Base-by-base conservation (phyloP, 495 filamentous ascomycete species). In the Aspergillus mulundensis region DNA sequence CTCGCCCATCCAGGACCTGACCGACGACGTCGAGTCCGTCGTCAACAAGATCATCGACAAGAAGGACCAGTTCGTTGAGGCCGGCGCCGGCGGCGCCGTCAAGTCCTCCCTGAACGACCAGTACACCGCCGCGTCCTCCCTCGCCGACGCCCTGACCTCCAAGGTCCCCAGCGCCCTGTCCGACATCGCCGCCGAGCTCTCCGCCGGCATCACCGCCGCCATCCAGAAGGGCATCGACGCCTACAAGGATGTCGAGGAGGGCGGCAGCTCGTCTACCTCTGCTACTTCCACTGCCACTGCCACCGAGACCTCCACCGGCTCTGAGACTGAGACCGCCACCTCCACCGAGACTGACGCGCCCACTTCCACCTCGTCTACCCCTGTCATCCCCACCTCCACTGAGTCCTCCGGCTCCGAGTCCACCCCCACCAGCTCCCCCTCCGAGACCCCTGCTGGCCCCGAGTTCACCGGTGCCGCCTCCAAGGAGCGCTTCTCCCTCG, bases 391-490 rank as follows among this genome's bases (percentile, higher is more conserved):
- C 19, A 45, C 45, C 40, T 20, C 8, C 25, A 52, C 49, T 28
- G 52, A 25, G 10, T 3, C 18, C 42, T 18, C 46, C 19, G 36
- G n/a, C n/a, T n/a, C 60, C 36, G 19, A 39, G 21, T 43, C 59
- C 43, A 34, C 50, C 50, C n/a, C n/a, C n/a, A n/a, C n/a, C n/a
- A n/a, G n/a, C n/a, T n/a, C n/a, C n/a, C n/a, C n/a, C n/a, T n/a
- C n/a, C n/a, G n/a, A n/a, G n/a, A 30, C 46, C 40, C 32, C 36
- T 43, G 42, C 53, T 41, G 55, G 57, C n/a, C 57, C 63, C n/a
- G 30, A 65, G 41, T 66, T 61, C 52, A 72, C 70, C 19, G 71
- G 63, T 46, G 71, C 64, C 48, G 73, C 73, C 21, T 63, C 41
- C 52, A 57, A 62, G 19, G 64, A 66, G 47, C 54, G 61, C 32